Percentiles rank a stretch among this genome's conserved stretches.
phyloP scores from a whole-genome alignment of 2,329 filamentous ascomycete species.

The Capronia americana region DNA sequence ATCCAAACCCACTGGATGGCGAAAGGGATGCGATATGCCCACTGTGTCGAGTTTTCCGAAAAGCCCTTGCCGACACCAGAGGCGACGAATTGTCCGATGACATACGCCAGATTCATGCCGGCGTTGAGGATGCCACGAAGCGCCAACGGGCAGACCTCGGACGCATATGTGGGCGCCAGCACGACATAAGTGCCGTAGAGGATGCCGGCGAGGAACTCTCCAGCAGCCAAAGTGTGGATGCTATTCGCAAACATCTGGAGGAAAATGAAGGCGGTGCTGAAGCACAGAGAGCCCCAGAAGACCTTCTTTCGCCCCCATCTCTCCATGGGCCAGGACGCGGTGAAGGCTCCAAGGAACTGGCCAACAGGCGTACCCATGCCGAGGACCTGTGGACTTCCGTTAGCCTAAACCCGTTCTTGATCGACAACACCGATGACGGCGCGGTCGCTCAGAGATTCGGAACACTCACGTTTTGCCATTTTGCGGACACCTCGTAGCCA shows the following conservation, averaged over 20 bases:
- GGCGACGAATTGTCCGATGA: constrained; percentile 44
- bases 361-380: constrained; percentile 65
- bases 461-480: constrained; percentile 59
- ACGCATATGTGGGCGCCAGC: constrained; percentile 42
- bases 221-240: constrained; percentile 44
- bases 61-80: constrained; percentile 44
- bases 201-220: constrained; percentile 48
- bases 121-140: constrained; percentile 43
- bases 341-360: constrained; percentile 70
- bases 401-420: background rate
- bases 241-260: constrained; percentile 50
- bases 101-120: constrained; percentile 51
- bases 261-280: constrained; percentile 49
- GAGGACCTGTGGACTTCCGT: constrained; percentile 42
- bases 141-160: constrained; percentile 42
- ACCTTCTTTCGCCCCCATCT: constrained; percentile 69
- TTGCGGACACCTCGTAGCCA: constrained; percentile 57
- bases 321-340: constrained; percentile 70
- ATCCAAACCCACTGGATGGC: constrained; percentile 59
- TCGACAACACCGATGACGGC: background rate
- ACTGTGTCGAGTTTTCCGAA: constrained; percentile 42
- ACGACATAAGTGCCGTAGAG: constrained; percentile 57
- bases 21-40: constrained; percentile 48
- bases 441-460: background rate
- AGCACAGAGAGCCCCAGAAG: constrained; percentile 64